Conservation (phyloP, 495 filamentous ascomycete genomes). For the Penicillium longicatenatum region DNA sequence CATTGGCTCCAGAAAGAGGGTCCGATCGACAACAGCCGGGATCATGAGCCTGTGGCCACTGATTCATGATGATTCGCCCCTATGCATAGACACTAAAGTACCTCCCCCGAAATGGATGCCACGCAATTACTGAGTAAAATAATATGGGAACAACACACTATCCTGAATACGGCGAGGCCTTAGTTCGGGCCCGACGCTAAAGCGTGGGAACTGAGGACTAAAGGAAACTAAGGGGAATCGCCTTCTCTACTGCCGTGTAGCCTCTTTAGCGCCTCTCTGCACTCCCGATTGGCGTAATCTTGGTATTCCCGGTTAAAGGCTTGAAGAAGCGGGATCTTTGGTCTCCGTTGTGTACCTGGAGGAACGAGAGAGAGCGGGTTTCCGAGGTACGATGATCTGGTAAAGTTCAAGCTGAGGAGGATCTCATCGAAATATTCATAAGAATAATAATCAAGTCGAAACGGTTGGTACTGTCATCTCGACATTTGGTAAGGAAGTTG, state of each 20-base stretch:
- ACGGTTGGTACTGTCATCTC: neutral
- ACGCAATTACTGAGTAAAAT: conserved; percentile 14
- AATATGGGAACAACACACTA: neutral
- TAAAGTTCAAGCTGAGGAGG: neutral
- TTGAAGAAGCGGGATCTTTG: conserved; percentile 5
- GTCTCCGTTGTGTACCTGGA: neutral
- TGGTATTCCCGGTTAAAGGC: conserved; percentile 1
- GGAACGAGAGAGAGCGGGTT: neutral
- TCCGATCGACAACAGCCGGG: conserved; percentile 17
- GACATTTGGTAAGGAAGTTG: neutral
- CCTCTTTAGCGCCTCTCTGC: neutral
- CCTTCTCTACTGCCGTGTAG: conserved; percentile 1
- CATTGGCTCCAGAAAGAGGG: conserved; percentile 9
- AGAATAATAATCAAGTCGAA: neutral
- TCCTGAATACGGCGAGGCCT: neutral
- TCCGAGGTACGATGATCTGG: neutral
- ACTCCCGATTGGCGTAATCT: conserved; percentile 7
- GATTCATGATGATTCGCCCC: conserved; percentile 21
- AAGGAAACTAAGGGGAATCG: conserved; percentile 1
- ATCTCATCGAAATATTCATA: too few species aligned
- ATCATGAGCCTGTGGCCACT: conserved; percentile 9
- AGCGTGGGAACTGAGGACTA: neutral
- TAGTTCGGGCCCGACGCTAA: conserved; percentile 1
- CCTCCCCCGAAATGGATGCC: conserved; percentile 9
- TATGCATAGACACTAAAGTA: conserved; percentile 7